Percentiles rank a stretch among this genome's conserved stretches.
Evolutionary conservation across 306 rosid species (phyloP).

Genomic region (Hylodesmum podocarpum): DNA sequence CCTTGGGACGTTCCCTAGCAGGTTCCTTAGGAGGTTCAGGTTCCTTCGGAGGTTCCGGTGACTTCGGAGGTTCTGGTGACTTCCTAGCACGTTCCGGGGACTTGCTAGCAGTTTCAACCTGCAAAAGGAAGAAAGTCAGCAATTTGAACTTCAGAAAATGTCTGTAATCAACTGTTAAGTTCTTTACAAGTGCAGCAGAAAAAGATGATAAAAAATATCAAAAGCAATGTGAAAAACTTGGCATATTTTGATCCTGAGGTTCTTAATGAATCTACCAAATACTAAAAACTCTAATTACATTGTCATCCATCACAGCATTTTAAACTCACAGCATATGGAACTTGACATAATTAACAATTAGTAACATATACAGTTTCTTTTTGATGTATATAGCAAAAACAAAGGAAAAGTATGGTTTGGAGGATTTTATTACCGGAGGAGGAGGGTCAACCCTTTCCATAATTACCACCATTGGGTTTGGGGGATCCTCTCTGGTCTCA

Average conservation of each 20-base stretch:
- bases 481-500: constrained; percentile 33
- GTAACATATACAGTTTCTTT: neutral
- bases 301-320: neutral
- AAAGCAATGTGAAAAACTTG: neutral
- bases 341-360: neutral
- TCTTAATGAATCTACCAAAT: neutral
- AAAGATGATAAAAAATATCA: neutral
- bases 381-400: neutral
- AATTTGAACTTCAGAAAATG: neutral
- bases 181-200: neutral
- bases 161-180: neutral
- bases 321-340: neutral
- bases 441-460: too few species aligned
- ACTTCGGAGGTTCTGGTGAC: too few species aligned
- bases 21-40: constrained; percentile 52
- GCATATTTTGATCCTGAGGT: neutral
- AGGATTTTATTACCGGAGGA: constrained; percentile 50
- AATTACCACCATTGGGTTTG: constrained; percentile 22
- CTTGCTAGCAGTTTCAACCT: constrained; percentile 39
- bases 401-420: neutral
- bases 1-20: constrained; percentile 68
- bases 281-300: neutral
- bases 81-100: too few species aligned
- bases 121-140: constrained; percentile 33
- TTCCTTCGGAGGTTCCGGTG: too few species aligned